phyloP scores from a whole-genome alignment of 108 stramenopile species.

The Cylindrotheca closterium region DNA sequence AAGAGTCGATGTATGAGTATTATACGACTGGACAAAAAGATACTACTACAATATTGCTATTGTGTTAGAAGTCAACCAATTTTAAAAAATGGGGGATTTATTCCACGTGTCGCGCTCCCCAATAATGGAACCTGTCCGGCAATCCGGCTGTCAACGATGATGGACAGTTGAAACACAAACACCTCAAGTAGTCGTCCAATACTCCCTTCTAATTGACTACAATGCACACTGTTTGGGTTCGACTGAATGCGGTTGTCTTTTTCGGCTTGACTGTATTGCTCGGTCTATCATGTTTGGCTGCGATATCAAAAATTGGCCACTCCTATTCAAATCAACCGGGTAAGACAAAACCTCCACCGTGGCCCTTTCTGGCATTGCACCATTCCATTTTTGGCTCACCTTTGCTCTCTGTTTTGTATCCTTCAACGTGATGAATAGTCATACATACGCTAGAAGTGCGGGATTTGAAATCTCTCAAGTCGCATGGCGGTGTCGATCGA shows the following conservation, averaged over 20 bases:
- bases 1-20: too few relatives aligned
- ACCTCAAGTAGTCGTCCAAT: too few relatives aligned
- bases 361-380: slow-evolving; percentile 8
- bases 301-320: slow-evolving; percentile 78
- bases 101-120: too few relatives aligned
- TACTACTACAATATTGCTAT: too few relatives aligned
- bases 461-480: slow-evolving; percentile 77
- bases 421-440: slow-evolving; percentile 22
- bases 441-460: slow-evolving; percentile 72
- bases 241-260: slow-evolving; percentile 97
- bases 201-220: too few relatives aligned
- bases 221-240: slow-evolving; percentile 96
- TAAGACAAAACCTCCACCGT: too few relatives aligned
- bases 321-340: slow-evolving; percentile 53
- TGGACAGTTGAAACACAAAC: too few relatives aligned
- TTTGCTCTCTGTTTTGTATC: background rate
- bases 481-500: slow-evolving; percentile 91
- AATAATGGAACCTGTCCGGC: too few relatives aligned
- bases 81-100: too few relatives aligned
- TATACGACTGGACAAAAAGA: too few relatives aligned
- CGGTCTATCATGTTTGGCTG: slow-evolving; percentile 85
- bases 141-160: too few relatives aligned
- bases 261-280: slow-evolving; percentile 96
- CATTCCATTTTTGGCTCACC: background rate
- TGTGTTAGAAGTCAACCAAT: too few relatives aligned